Conservation (phyloP, 805 yeast species). For the Cyberlindnera subsufficiens region DNA sequence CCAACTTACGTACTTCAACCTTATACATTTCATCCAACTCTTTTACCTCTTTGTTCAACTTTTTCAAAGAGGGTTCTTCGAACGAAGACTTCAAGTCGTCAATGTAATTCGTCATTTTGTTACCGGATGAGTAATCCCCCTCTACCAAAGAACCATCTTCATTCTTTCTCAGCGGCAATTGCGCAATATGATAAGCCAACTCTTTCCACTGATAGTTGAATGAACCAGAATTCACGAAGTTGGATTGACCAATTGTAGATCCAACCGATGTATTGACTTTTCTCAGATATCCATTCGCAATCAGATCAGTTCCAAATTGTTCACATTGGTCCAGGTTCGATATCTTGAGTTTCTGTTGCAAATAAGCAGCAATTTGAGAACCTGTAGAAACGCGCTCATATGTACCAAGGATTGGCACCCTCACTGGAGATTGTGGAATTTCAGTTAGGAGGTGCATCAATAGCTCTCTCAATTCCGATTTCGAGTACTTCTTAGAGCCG, state of each 20-base stretch:
- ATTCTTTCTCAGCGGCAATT: constrained; percentile 15
- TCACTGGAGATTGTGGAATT: constrained; percentile 48
- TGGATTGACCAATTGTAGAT: constrained; percentile 52
- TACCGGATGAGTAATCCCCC: constrained; percentile 24
- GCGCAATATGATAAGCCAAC: constrained; percentile 53
- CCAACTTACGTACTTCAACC: constrained; percentile 51
- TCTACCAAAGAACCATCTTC: constrained; percentile 15
- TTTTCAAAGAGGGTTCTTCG: constrained; percentile 47
- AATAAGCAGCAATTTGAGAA: constrained; percentile 53
- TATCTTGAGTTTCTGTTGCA: constrained; percentile 40
- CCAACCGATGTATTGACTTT: constrained; percentile 53
- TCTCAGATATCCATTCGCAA: constrained; percentile 54
- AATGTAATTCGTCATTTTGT: constrained; percentile 13
- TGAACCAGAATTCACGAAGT: constrained; percentile 71
- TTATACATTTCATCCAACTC: constrained; percentile 53
- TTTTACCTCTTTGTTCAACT: constrained; percentile 51
- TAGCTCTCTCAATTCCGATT: constrained; percentile 35
- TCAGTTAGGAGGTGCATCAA: constrained; percentile 37
- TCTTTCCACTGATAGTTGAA: constrained; percentile 80
- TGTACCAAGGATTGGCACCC: constrained; percentile 64
- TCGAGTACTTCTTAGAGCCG: constrained; percentile 33
- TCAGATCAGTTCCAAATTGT: constrained; percentile 64
- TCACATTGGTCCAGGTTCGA: constrained; percentile 55
- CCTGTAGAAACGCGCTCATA: constrained; percentile 61
- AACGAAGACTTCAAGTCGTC: constrained; percentile 24